Conservation (phyloP, 305 asterid species). For the Plantago rigida region DNA sequence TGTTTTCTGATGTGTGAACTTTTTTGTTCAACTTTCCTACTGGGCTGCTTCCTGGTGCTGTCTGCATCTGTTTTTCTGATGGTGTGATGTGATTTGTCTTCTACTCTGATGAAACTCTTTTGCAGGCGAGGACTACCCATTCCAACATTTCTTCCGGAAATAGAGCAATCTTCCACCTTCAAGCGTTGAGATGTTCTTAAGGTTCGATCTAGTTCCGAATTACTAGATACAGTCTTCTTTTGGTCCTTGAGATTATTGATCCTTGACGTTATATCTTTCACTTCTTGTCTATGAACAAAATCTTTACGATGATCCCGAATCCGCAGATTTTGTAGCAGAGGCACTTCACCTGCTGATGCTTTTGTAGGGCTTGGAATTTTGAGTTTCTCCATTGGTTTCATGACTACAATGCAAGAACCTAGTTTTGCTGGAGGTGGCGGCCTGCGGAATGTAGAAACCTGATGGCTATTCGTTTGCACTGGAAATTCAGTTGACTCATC, state of each 20-base stretch:
- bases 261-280: constrained; percentile 37
- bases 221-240: constrained; percentile 30
- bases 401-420: constrained; percentile 36
- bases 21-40: constrained; percentile 32
- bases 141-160: constrained; percentile 40
- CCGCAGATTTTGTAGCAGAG: constrained; percentile 35
- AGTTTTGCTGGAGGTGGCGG: constrained; percentile 34
- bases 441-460: constrained; percentile 34
- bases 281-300: constrained; percentile 32
- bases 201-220: constrained; percentile 30
- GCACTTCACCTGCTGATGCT: constrained; percentile 22
- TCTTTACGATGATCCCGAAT: constrained; percentile 29
- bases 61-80: constrained; percentile 34
- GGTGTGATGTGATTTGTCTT: constrained; percentile 33
- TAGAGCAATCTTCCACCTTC: constrained; percentile 36
- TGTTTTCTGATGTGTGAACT: constrained; percentile 35
- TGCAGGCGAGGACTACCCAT: constrained; percentile 49
- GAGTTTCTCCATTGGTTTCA: constrained; percentile 36
- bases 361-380: constrained; percentile 30
- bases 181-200: constrained; percentile 31
- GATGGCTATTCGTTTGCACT: constrained; percentile 28
- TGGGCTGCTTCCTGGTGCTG: constrained; percentile 32
- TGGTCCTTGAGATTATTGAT: constrained; percentile 32
- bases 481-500: constrained; percentile 35
- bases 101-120: constrained; percentile 32